Conservation (phyloP, 2,329 filamentous ascomycete genomes). For the Verruconis gallopava region DNA sequence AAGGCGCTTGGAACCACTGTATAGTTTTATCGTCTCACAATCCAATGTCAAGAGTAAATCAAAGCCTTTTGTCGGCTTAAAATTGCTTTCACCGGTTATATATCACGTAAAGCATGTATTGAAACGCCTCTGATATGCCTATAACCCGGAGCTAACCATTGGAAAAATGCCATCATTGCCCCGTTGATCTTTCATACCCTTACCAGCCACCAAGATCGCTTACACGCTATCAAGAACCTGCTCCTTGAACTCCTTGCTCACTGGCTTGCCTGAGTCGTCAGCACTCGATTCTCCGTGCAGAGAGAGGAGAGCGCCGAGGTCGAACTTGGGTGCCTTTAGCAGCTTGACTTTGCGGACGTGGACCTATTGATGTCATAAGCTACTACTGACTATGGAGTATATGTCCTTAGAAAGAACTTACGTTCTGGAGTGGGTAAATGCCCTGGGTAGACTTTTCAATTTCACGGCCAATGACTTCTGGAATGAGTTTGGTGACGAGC, state of each 20-base stretch:
- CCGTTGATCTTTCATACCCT: background rate
- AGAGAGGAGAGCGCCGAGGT: constrained; percentile 88
- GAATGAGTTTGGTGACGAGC: constrained; percentile 97
- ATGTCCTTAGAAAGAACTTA: constrained; percentile 54
- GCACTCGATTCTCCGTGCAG: constrained; percentile 95
- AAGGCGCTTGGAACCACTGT: too few relatives aligned
- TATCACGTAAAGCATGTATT: background rate
- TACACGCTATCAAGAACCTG: constrained; percentile 86
- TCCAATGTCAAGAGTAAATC: background rate
- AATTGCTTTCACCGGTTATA: background rate
- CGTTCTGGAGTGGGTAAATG: constrained; percentile 99
- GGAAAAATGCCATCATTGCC: background rate
- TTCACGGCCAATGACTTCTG: constrained; percentile 97
- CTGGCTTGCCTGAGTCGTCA: constrained; percentile 96
- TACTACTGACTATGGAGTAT: too few relatives aligned
- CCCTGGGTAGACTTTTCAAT: constrained; percentile 99
- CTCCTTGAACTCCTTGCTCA: constrained; percentile 99
- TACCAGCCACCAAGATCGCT: constrained; percentile 21
- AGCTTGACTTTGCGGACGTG: constrained; percentile 99
- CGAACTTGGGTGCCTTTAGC: constrained; percentile 97
- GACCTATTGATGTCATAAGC: constrained; percentile 92
- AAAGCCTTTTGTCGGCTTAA: constrained; percentile 4
- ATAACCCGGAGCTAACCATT: background rate
- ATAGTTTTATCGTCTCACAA: too few relatives aligned
- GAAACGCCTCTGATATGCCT: background rate